Percentiles rank a stretch among this genome's conserved stretches.
Conservation (phyloP, 225 moss, liverwort and hornwort species). For the Physcomitrellopsis africana region DNA sequence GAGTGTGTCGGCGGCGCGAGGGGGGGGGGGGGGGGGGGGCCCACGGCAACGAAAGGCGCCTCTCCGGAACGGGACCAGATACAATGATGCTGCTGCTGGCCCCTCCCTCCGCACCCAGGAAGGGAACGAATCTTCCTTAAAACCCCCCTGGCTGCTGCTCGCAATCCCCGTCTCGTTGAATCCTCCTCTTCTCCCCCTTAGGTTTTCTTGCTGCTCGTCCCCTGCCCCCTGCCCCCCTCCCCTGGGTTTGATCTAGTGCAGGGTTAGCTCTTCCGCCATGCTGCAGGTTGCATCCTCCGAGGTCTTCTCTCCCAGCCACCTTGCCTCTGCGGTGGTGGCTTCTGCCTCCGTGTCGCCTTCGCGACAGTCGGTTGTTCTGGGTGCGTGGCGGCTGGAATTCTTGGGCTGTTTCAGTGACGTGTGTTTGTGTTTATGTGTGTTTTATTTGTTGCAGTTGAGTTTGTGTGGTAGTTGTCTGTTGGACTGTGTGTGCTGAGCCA, state of each 20-base stretch:
- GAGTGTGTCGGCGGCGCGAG: too few relatives aligned
- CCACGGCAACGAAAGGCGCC: too few relatives aligned
- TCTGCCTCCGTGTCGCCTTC: constrained; percentile 6
- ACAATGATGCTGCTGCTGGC: too few relatives aligned
- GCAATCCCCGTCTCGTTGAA: too few relatives aligned
- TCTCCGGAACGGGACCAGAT: too few relatives aligned
- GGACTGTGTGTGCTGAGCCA: not conserved
- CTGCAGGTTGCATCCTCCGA: constrained; percentile 39
- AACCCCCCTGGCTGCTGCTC: too few relatives aligned
- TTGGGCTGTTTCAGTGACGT: too few relatives aligned
- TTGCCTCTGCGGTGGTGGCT: constrained; percentile 35
- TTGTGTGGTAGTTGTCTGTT: not conserved
- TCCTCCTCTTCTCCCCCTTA: not conserved
- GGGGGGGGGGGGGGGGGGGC: too few relatives aligned
- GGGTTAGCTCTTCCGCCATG: constrained; percentile 15
- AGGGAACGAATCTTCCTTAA: too few relatives aligned
- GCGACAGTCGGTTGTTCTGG: constrained; percentile 30
- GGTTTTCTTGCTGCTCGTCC: not conserved
- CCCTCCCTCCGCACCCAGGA: too few relatives aligned
- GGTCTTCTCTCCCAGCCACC: not conserved
- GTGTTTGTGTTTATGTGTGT: not conserved
- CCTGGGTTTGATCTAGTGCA: not conserved
- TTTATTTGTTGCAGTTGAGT: not conserved
- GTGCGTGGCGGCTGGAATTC: constrained; percentile 24
- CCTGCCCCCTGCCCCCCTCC: too few relatives aligned